A percentile compares a stretch with the other conserved stretches of the same genome.
phyloP scores from a whole-genome alignment of 2,329 filamentous ascomycete species.

The Aspergillus niger region DNA sequence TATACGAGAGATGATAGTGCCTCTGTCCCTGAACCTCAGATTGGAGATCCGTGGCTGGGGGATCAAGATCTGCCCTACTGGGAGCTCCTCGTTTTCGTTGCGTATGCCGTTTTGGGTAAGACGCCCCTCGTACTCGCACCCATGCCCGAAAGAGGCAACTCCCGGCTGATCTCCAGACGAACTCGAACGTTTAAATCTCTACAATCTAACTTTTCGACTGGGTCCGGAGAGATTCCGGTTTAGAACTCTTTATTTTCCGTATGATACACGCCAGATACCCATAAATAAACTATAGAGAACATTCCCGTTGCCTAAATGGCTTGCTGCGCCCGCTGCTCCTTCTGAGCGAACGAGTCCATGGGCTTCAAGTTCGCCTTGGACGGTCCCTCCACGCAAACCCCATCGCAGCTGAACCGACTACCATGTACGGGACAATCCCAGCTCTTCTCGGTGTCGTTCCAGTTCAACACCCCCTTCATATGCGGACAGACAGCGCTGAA shows the following conservation, averaged over 20 bases:
- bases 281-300: background rate
- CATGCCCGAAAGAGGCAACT: background rate
- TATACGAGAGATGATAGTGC: background rate
- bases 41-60: background rate
- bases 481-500: conserved; percentile 61
- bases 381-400: conserved; percentile 45
- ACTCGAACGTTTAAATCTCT: too few relatives aligned
- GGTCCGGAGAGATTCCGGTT: too few relatives aligned
- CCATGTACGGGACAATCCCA: conserved; percentile 58
- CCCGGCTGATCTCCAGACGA: background rate
- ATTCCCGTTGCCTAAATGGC: background rate
- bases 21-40: background rate
- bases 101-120: background rate
- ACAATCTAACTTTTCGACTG: too few relatives aligned
- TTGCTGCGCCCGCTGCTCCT: background rate
- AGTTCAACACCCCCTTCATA: conserved; percentile 58
- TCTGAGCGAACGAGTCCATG: background rate
- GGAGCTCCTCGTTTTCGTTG: conserved; percentile 5
- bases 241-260: too few relatives aligned
- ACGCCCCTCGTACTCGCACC: background rate
- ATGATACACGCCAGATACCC: background rate
- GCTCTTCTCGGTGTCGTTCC: conserved; percentile 57
- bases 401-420: conserved; percentile 47
- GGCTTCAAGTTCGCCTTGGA: conserved; percentile 41
- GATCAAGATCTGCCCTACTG: background rate